These are phyloP conservation scores for Skeletonema grethae DNA, from an alignment of 108 stramenopile species.

Conservation along the genomic window DNA sequence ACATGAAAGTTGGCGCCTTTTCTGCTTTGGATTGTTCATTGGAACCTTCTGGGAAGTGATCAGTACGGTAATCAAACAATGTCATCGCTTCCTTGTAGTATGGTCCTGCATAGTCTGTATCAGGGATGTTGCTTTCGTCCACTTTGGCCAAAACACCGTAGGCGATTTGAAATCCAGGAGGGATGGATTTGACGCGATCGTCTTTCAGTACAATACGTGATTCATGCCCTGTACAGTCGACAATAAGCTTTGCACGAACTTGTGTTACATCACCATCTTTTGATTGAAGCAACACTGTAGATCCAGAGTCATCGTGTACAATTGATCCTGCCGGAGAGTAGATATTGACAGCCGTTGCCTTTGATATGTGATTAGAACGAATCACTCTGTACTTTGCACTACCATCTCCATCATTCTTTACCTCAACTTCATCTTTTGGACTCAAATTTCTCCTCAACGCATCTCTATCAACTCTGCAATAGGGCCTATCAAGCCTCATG, in stretches of 20 bases:
- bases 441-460: constrained; percentile 64
- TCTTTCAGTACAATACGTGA: constrained; percentile 83
- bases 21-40: constrained; percentile 45
- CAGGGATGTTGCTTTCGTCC: constrained; percentile 60
- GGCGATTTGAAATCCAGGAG: constrained; percentile 94
- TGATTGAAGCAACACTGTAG: constrained; percentile 57
- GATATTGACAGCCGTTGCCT: constrained; percentile 74
- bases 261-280: constrained; percentile 55
- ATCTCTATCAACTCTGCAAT: constrained; percentile 80
- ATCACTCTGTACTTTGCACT: constrained; percentile 52
- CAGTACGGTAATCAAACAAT: constrained; percentile 95
- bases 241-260: constrained; percentile 78
- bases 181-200: constrained; percentile 49
- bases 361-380: constrained; percentile 69
- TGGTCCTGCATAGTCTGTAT: constrained; percentile 66
- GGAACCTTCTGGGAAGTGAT: constrained; percentile 69
- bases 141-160: constrained; percentile 87
- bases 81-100: constrained; percentile 96
- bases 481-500: constrained; percentile 77
- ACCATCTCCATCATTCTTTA: constrained; percentile 23
- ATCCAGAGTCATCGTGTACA: constrained; percentile 68
- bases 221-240: constrained; percentile 94
- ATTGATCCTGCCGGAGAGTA: constrained; percentile 72
- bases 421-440: constrained; percentile 33
- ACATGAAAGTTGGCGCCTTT: constrained; percentile 93